A percentile compares a stretch with the other conserved stretches of the same genome.
These are phyloP conservation scores for Rhodosporidiobolus odoratus DNA, from an alignment of 768 basidiomycete genomes.

Conservation along the genomic window DNA sequence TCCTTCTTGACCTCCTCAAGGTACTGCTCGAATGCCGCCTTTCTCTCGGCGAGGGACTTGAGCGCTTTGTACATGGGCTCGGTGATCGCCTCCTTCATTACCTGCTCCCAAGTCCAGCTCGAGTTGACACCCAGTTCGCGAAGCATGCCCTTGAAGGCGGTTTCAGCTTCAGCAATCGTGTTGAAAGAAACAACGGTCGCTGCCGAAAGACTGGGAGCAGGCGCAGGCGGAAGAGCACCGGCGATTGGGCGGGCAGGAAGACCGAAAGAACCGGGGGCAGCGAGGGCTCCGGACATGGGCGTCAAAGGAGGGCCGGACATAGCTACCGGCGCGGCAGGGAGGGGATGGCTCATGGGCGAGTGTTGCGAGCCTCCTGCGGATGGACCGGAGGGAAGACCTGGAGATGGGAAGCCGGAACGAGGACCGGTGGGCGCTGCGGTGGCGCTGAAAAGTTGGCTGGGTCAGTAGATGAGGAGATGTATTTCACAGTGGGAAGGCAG, in stretches of 20 bases:
- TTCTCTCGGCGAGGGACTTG: conserved; percentile 89
- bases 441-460: background rate
- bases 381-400: conserved; percentile 43
- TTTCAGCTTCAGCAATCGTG: conserved; percentile 83
- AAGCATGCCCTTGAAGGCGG: conserved; percentile 85
- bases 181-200: conserved; percentile 68
- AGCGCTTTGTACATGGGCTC: conserved; percentile 95
- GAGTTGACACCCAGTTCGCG: conserved; percentile 84
- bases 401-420: conserved; percentile 46
- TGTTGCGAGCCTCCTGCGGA: background rate
- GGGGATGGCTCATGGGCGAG: background rate
- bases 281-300: conserved; percentile 26
- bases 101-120: conserved; percentile 95
- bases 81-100: conserved; percentile 95
- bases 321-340: background rate
- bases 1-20: conserved; percentile 68
- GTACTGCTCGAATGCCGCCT: conserved; percentile 90
- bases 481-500: conserved; percentile 20
- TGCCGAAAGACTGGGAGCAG: conserved; percentile 75
- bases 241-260: conserved; percentile 26
- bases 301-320: conserved; percentile 20
- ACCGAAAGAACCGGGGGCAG: conserved; percentile 20
- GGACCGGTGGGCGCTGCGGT: conserved; percentile 10
- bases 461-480: background rate
- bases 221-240: conserved; percentile 27